Base-by-base conservation (phyloP, 345 rosid genomes). In the Cochlearia excelsa region DNA sequence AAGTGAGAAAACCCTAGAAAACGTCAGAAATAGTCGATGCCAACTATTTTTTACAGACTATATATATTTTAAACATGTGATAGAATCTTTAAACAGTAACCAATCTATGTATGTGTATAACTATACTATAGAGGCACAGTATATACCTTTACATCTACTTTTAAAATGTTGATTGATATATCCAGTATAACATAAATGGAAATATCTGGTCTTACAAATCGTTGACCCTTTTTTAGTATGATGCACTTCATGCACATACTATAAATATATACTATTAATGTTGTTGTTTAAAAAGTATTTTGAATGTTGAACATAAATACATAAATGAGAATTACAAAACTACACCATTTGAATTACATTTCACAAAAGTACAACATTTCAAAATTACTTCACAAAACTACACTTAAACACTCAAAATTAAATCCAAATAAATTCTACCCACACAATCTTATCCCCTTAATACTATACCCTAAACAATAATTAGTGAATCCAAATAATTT, bases 1-100 rank as follows among this genome's bases (percentile, higher is more conserved):
- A 63, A 70, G 59, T 63, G 59, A 57, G 39, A 50, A 57, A 65
- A 52, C 75, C 70, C 75, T 71, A 58, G 66, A 64, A 51, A 57
- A 70, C 65, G 61, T 70, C 75, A 30, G 60, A 33, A 2, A 26
- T 30, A 38, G 69, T 51, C 37, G 65, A 64, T 40, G 61, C 29
- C 49, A 43, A 33, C 35, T 33, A 16, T 16, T 16, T 16, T 41
- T 35, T 51, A 57, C 41, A 55, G 55, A 56, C 54, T 29, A 28
- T 29, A 50, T 41, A 7, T 50, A 30, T 63, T 62, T 43, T 6
- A 26, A 63, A 42, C 16, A 38, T 4, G 38, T 50, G 50, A 37
- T 30, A 46, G 65, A 70, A 57, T 38, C 69, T 44, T 50, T 30
- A 43, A 37, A 70, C 54, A 57, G 65, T 39, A 31, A 40, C 31